Base-by-base conservation (phyloP, 2,329 filamentous ascomycete genomes). In the Teratosphaeria nubilosa region DNA sequence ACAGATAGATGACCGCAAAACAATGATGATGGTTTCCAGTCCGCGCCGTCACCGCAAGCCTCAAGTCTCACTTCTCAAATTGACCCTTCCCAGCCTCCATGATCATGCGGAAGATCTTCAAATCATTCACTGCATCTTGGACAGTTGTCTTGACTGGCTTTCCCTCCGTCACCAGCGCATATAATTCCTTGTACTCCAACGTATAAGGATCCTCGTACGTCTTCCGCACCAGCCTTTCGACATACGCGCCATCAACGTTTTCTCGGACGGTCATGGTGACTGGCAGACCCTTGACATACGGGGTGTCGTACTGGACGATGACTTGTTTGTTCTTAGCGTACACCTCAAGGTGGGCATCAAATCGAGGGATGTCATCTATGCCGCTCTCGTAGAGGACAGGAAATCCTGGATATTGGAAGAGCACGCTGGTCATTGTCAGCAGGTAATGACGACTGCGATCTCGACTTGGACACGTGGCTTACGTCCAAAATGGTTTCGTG, bases 371-470 rank as follows among this genome's bases (percentile, higher is more conserved):
- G 0, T 68, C 64, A 61, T 81, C 77, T 24, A 84, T 72, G 0
- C 83, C 82, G 0, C 77, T 78, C 61, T 86, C 83, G 62, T 84
- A 86, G 0, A 77, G 75, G 1, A 83, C 75, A 0, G 79, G 72
- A 58, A 83, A 86, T 24, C 64, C 56, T 16, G 69, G 65, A 79
- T 79, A 1, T 79, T 71, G 0, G 75, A 76, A n/a, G 66, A 62
- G 56, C 63, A 66, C 53, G 64, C 63, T n/a, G 63, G 59, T 32
- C 24, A 32, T 20, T 51, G 9, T 52, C 50, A 53, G 27, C 22
- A 55, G 16, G 20, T 14, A 22, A 6, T 2, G 24, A 25, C 24
- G 7, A 27, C 13, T 5, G 20, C 1, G 20, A 31, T 27, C 25
- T 41, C 25, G 20, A 30, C 5, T 27, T n/a, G 5, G 25, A 5